Base-by-base conservation (phyloP, 495 filamentous ascomycete species). In the Tetracladium setigerum region DNA sequence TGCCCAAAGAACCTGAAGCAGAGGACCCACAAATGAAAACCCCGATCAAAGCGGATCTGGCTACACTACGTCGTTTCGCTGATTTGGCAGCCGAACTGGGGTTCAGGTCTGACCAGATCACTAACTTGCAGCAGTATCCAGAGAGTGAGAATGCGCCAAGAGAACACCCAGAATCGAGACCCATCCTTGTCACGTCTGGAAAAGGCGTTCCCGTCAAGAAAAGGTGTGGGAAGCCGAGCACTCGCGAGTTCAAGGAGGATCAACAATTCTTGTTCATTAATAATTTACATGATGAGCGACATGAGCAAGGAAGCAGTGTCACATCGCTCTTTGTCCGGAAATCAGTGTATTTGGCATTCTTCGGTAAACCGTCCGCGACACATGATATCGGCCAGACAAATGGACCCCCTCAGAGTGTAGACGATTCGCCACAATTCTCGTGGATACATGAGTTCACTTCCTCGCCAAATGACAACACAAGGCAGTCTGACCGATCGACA, bases 311-410 rank as follows among this genome's bases (percentile, higher is more conserved):
- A n/a, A n/a, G n/a, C n/a, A n/a, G n/a, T 16, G 50, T 53, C 43
- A 54, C 43, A 22, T 57, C 44, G 11, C 49, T 48, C 39, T 49
- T 56, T 48, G 31, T 47, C 34, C 44, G 32, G n/a, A 56, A 43
- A 49, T 56, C 34, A 9, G 39, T 42, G 38, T 56, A 53, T 44
- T 46, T 52, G 15, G 44, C 37, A 15, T 56, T 53, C 50, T 56
- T 49, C 24, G 22, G 38, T 49, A 49, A 30, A 31, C 38, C 6
- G 7, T 2, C 11, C 14, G n/a, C n/a, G n/a, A 32, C 37, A 5
- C 19, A 27, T 38, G 33, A 17, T 38, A n/a, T n/a, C n/a, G 14
- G 16, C 22, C 24, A 1, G 4, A 19, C 14, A 1, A n/a, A 13
- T 18, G 6, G 10, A 27, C 36, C 38, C n/a, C n/a, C n/a, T n/a